A percentile compares a stretch with the other conserved stretches of the same genome.
phyloP scores from a whole-genome alignment of 2,329 filamentous ascomycete species.

The Trichophyton schoenleinii region DNA sequence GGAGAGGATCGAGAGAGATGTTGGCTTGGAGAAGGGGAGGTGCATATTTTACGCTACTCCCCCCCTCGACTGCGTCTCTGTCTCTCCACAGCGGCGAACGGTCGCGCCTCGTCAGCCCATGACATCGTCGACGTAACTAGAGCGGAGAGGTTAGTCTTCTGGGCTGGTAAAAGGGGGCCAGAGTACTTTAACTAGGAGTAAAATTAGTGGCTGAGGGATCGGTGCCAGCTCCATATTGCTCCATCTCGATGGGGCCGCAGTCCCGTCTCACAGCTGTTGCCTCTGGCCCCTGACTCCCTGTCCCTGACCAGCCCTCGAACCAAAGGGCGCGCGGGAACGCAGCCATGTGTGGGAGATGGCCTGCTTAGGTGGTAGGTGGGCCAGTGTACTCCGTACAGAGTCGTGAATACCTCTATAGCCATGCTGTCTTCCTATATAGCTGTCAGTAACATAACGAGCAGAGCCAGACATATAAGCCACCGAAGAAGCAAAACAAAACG shows the following conservation, averaged over 20 bases:
- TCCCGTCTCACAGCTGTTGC: not conserved
- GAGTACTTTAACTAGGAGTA: not conserved
- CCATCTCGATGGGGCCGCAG: not conserved
- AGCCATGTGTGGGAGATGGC: not conserved
- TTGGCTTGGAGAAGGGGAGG: not conserved
- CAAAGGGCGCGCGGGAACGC: not conserved
- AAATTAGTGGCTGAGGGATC: not conserved
- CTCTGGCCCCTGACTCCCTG: not conserved
- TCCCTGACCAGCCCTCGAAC: not conserved
- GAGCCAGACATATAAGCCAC: not conserved
- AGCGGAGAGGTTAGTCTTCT: not conserved
- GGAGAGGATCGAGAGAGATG: not conserved
- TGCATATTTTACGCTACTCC: not conserved
- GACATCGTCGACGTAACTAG: not conserved
- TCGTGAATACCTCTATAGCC: too few relatives aligned
- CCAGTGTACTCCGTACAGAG: too few relatives aligned
- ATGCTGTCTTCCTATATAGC: not conserved
- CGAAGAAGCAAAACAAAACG: not conserved
- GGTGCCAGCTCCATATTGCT: not conserved
- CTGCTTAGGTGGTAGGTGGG: not conserved
- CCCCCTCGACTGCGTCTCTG: not conserved
- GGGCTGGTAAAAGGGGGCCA: not conserved
- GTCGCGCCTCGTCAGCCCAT: not conserved
- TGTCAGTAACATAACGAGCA: not conserved
- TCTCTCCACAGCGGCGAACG: not conserved